A percentile compares a stretch with the other conserved stretches of the same genome.
These are phyloP conservation scores for Astrothelium subdiscretum DNA, from an alignment of 495 filamentous ascomycete species.

Conservation along the genomic window DNA sequence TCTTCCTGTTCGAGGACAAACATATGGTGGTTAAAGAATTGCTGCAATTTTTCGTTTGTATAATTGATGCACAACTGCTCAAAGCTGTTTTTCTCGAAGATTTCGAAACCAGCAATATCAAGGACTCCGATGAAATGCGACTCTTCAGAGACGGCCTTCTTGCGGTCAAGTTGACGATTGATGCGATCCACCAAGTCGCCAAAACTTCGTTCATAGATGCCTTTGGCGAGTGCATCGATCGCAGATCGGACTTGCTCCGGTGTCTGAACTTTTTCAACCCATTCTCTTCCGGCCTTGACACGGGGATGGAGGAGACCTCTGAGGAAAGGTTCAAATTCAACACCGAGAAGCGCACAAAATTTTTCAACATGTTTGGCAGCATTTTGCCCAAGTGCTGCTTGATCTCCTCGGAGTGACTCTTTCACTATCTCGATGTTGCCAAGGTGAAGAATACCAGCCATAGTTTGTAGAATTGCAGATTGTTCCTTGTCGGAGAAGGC, in stretches of 20 bases:
- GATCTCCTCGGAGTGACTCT: constrained; percentile 81
- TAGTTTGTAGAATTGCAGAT: constrained; percentile 65
- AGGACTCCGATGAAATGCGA: constrained; percentile 94
- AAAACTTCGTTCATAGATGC: constrained; percentile 93
- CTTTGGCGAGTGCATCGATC: constrained; percentile 87
- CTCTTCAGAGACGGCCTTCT: constrained; percentile 61
- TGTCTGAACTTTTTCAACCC: constrained; percentile 96
- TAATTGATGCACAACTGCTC: constrained; percentile 99
- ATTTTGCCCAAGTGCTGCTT: constrained; percentile 69
- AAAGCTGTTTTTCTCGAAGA: constrained; percentile 96
- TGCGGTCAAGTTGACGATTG: constrained; percentile 80
- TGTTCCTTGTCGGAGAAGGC: constrained; percentile 84
- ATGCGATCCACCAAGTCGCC: constrained; percentile 85
- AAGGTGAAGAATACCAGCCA: constrained; percentile 85
- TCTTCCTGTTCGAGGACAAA: constrained; percentile 99
- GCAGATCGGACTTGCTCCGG: constrained; percentile 87
- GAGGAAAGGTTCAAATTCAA: constrained; percentile 70
- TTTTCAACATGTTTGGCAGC: constrained; percentile 58
- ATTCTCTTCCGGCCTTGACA: constrained; percentile 92
- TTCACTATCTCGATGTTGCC: constrained; percentile 84
- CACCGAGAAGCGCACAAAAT: constrained; percentile 76
- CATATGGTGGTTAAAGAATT: constrained; percentile 99
- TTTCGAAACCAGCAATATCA: constrained; percentile 98
- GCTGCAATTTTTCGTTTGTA: constrained; percentile 98
- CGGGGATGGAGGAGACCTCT: constrained; percentile 81